Base-by-base conservation (phyloP, 139 green algal genomes). In the Spirogloea muscicola region DNA sequence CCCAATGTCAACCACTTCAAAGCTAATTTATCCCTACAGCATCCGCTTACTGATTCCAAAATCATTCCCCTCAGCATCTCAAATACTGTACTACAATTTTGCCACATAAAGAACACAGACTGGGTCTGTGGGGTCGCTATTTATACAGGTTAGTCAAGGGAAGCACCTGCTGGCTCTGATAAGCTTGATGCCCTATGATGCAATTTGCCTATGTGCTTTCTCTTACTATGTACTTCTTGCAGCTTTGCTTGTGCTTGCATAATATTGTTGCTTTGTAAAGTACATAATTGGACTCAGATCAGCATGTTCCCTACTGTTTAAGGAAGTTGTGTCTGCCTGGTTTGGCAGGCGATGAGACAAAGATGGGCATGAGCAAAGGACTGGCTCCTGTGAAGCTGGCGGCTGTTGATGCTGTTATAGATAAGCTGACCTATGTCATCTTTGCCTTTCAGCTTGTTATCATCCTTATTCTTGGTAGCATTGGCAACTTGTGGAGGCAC, bases 111-210 rank as follows among this genome's bases (percentile, higher is more conserved):
- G 21, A 83, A 81, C 72, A 80, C 70, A 29, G 73, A 74, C n/a
- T 83, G 76, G 76, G 70, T 42, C 4, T 66, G 37, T 38, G 76
- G 70, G 16, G 73, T 81, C 6, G 76, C 73, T 41, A 61, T 83
- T 3, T 82, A 83, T 43, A 81, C 76, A 31, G 75, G 75, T 66
- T 21, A 49, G 70, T 39, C 27, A 79, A 16, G 87, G 86, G 10
- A 86, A 90, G 31, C 46, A 55, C 21, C 46, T 55, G 46, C 46
- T 31, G 21, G 46, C 21, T 40, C 21, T 55, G 21, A 31, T 21
- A 55, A 55, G 21, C 21, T 55, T 55, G 46, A 21, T 55, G 21
- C 46, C 21, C 21, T 21, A 31, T 21, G n/a, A 55, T 31, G 21
- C 46, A 55, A 31, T 21, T 55, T 21, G 21, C 46, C 46, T 55